Base-by-base conservation (phyloP, 2,329 filamentous ascomycete genomes). In the Epichloe coenophiala region DNA sequence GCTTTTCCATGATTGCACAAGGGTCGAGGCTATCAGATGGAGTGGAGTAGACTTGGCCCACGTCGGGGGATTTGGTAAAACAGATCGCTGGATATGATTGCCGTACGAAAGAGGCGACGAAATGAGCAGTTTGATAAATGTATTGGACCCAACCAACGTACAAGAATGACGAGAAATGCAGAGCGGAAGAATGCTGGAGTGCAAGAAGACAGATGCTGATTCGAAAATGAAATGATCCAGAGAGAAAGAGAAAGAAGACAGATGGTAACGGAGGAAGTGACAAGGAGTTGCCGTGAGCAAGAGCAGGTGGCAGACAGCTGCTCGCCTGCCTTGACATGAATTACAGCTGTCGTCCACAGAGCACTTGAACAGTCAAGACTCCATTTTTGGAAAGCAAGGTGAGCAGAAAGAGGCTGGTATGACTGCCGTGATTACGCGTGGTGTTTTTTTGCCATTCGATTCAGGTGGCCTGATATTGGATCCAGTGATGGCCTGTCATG, bases 1-100 rank as follows among this genome's bases (percentile, higher is more conserved):
- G 51, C 50, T 55, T 59, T 43, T 57, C 59, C 59, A 61, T 60
- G 41, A 43, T 49, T 33, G 51, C 49, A 2, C 55, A 51, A 2
- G 54, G 54, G 8, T 35, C 40, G 2, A 50, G 48, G 2, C 41
- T 54, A 51, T 48, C 58, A 27, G 56, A 53, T 3, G 50, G 51
- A 1, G 39, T 45, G 12, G 41, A 3, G 13, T 50, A 39, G 33
- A 41, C 46, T n/a, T 56, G 48, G 17, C 57, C 55, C 57, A 57
- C 19, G 47, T 13, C 19, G 53, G 53, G 53, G 50, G 33, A 35
- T 51, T 52, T 40, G 56, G 7, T 15, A 15, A 11, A 9, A 35
- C 9, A 19, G n/a, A 19, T 33, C 3, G n/a, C 5, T 6, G 13
- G 9, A 11, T 35, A 45, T 33, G 8, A 31, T 9, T 31, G 13